These are phyloP conservation scores for Pelargonium nanum DNA, from an alignment of 345 rosid genomes.

Conservation along the genomic window DNA sequence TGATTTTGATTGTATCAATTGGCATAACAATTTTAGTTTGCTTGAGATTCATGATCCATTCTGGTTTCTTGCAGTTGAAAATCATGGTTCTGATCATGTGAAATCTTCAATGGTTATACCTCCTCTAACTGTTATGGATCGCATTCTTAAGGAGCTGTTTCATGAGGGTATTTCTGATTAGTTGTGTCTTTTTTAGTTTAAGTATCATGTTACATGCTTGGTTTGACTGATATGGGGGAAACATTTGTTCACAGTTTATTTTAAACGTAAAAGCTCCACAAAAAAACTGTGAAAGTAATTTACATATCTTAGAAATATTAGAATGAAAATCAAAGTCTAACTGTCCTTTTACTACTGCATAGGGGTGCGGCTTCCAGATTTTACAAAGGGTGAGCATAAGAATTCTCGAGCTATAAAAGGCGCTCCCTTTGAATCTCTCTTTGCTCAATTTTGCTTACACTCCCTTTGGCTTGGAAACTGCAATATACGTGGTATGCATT, in stretches of 20 bases:
- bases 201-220: neutral
- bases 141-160: conserved; percentile 86
- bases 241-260: too few species aligned
- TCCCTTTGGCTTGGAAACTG: conserved; percentile 88
- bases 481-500: conserved; percentile 73
- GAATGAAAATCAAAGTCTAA: neutral
- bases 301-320: neutral
- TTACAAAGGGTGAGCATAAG: conserved; percentile 51
- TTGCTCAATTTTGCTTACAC: conserved; percentile 78
- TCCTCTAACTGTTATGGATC: conserved; percentile 76
- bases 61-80: conserved; percentile 49
- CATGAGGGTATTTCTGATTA: conserved; percentile 45
- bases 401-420: conserved; percentile 79
- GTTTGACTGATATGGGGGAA: too few species aligned
- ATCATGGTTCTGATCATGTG: conserved; percentile 48
- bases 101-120: conserved; percentile 75
- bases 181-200: neutral
- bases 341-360: conserved; percentile 15
- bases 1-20: conserved; percentile 15
- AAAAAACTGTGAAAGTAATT: too few species aligned
- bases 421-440: conserved; percentile 70
- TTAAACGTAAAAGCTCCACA: too few species aligned
- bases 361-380: conserved; percentile 45
- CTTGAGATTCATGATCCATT: neutral
- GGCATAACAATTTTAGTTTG: conserved; percentile 1